Base-by-base conservation (phyloP, 2,329 filamentous ascomycete species). In the Dactylonectria macrodidyma region DNA sequence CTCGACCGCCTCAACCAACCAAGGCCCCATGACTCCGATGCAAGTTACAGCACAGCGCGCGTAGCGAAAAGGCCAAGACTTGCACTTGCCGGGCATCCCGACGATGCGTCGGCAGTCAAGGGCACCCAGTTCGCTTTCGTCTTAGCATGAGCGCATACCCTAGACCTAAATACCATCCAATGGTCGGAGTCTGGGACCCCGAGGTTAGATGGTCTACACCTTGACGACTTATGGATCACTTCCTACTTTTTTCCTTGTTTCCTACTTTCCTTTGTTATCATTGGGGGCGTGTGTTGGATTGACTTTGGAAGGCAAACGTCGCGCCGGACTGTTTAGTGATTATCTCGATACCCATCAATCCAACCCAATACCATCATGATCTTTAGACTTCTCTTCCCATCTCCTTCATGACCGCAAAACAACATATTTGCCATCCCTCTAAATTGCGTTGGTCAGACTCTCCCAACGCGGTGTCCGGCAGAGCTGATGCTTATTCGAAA, bases 261-360 rank as follows among this genome's bases (percentile, higher is more conserved):
- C 24, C 24, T 67, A 44, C 47, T 70, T 72, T 73, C 61, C 56
- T 73, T 72, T 74, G 62, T 69, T 65, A 65, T 60, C 66, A 62
- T 67, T 50, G 73, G 69, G 71, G 73, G 69, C 52, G 72, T 57
- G 68, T 70, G 65, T 66, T 74, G 73, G 72, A 67, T 74, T 72
- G 72, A 67, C 72, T 71, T 64, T 68, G 54, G 64, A 75, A 71
- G 65, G 73, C 73, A 62, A 69, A 74, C 66, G 66, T 67, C 60
- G 68, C 70, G 72, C 44, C 74, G 73, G 69, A 70, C 72, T 75
- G 54, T 71, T 75, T 74, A 75, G 68, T 75, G 68, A 73, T 75
- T 74, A 73, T 72, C 73, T 74, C 73, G 73, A 75, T 75, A 75
- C 73, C 73, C 73, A 65, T 75, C 73, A 75, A 75, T 75, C 73